Percentiles rank a stretch among this genome's conserved stretches.
These are phyloP conservation scores for Ophiostoma australiae DNA, from an alignment of 2,329 filamentous ascomycete genomes.

Conservation along the genomic window DNA sequence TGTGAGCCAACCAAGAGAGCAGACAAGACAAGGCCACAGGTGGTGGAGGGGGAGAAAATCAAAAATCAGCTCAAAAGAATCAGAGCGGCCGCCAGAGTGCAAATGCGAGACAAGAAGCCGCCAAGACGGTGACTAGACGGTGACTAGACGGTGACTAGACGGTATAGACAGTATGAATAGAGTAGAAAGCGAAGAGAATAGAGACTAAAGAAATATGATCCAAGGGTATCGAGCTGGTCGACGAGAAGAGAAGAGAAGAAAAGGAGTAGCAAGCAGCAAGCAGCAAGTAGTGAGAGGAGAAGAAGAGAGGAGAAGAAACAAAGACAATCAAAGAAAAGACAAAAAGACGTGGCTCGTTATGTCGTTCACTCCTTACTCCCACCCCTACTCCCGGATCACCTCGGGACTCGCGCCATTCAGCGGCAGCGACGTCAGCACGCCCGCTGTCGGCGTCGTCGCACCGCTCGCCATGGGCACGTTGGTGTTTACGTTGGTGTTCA, in stretches of 20 bases:
- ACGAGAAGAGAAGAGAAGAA: neutral
- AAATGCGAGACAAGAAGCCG: neutral
- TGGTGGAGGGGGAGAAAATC: neutral
- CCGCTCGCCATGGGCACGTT: neutral
- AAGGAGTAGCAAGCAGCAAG: too few species aligned
- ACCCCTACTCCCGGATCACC: conserved; percentile 25
- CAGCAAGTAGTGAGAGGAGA: neutral
- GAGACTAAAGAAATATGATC: neutral
- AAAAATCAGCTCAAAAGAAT: neutral
- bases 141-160: neutral
- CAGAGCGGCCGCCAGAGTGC: neutral
- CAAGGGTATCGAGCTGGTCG: neutral
- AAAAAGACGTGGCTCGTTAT: conserved; percentile 9
- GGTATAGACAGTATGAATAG: neutral
- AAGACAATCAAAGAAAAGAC: neutral
- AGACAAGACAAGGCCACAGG: neutral
- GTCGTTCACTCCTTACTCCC: neutral
- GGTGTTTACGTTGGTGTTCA: too few species aligned
- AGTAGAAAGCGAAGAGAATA: neutral
- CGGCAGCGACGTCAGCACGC: conserved; percentile 4
- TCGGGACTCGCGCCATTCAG: conserved; percentile 11
- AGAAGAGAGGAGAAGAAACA: conserved; percentile 8
- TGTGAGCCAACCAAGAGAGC: neutral
- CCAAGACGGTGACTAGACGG: neutral
- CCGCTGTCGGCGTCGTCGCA: conserved; percentile 1